Evolutionary conservation across 116 monocot genomes (phyloP).

Genomic region (Dioscorea cayenensis): DNA sequence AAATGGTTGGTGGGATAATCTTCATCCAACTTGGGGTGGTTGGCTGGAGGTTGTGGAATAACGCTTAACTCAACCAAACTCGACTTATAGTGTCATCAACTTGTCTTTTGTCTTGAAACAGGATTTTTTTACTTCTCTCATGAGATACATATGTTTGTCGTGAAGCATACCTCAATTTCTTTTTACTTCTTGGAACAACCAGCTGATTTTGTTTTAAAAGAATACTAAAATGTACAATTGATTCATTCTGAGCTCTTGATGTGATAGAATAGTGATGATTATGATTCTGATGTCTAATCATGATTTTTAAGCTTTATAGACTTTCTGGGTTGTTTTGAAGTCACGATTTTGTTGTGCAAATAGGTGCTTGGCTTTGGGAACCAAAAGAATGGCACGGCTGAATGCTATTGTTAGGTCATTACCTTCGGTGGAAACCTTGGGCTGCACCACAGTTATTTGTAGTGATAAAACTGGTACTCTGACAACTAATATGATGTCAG

Average conservation of each 20-base stretch:
- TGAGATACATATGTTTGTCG: neutral
- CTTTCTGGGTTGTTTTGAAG: neutral
- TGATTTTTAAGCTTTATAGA: neutral
- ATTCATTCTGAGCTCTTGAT: too few relatives aligned
- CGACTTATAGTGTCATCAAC: neutral
- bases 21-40: too few relatives aligned
- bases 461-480: slow-evolving; percentile 99
- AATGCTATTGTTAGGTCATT: slow-evolving; percentile 96
- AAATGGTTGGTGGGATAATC: too few relatives aligned
- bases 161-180: too few relatives aligned
- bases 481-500: slow-evolving; percentile 99
- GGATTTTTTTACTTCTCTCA: neutral
- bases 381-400: slow-evolving; percentile 97
- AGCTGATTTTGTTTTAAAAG: too few relatives aligned
- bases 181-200: too few relatives aligned
- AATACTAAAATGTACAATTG: too few relatives aligned
- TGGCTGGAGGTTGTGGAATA: too few relatives aligned
- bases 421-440: slow-evolving; percentile 97
- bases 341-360: neutral
- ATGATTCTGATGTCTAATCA: neutral
- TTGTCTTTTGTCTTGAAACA: neutral
- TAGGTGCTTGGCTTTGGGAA: slow-evolving; percentile 97
- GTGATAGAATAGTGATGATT: too few relatives aligned
- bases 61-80: too few relatives aligned
- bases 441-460: slow-evolving; percentile 99